These are phyloP conservation scores for Collybiopsis confluens DNA, from an alignment of 768 basidiomycete species.

Conservation along the genomic window DNA sequence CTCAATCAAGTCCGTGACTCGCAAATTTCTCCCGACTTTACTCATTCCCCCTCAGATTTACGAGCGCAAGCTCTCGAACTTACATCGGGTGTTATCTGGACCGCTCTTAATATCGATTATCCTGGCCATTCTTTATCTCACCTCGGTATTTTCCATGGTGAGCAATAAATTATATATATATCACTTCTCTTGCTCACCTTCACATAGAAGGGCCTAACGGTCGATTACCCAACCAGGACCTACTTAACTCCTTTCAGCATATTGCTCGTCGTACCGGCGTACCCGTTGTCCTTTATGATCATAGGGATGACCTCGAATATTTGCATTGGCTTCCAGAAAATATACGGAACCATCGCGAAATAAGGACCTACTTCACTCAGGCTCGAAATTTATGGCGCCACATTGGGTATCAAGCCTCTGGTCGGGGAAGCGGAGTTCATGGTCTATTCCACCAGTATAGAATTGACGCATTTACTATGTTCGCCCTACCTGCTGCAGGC, in stretches of 20 bases:
- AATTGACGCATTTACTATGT: constrained; percentile 91
- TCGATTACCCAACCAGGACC: constrained; percentile 92
- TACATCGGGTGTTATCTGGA: constrained; percentile 90
- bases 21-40: background rate
- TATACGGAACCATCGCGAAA: constrained; percentile 35
- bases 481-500: constrained; percentile 79
- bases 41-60: constrained; percentile 45
- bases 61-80: constrained; percentile 57
- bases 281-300: constrained; percentile 79
- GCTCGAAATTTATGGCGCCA: constrained; percentile 70
- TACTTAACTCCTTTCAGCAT: constrained; percentile 75
- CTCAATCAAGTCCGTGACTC: constrained; percentile 51
- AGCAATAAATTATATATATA: constrained; percentile 19
- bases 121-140: constrained; percentile 96
- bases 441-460: constrained; percentile 91
- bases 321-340: constrained; percentile 44
- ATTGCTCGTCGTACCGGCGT: constrained; percentile 74
- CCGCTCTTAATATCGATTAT: constrained; percentile 90
- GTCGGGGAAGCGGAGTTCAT: constrained; percentile 84
- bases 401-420: constrained; percentile 68
- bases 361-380: constrained; percentile 51
- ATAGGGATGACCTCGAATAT: constrained; percentile 30
- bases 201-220: constrained; percentile 88
- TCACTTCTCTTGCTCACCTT: background rate
- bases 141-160: constrained; percentile 92